phyloP scores from a whole-genome alignment of 164 flowering plant genomes.

The Nymphaea thermarum region DNA sequence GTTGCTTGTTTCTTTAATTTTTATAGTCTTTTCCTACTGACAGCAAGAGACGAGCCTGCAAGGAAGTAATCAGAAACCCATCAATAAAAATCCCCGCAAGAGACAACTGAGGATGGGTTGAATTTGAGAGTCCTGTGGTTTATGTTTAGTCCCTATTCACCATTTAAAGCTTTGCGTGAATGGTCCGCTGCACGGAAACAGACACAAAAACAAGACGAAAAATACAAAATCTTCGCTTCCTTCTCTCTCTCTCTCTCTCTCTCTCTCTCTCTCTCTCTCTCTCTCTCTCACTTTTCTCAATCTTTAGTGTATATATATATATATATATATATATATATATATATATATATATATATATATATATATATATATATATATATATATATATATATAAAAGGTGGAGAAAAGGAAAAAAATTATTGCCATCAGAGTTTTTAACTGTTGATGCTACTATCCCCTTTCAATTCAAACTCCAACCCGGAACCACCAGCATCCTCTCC shows the following conservation, averaged over 20 bases:
- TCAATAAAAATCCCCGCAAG: constrained; percentile 23
- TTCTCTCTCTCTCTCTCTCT: neutral
- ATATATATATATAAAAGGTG: neutral
- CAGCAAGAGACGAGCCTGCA: constrained; percentile 12
- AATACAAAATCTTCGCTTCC: neutral
- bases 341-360: no score
- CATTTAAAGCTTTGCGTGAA: constrained; percentile 54
- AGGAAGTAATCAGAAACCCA: constrained; percentile 19
- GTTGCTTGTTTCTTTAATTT: constrained; percentile 16
- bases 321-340: no score
- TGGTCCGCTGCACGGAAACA: constrained; percentile 1
- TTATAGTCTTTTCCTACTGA: constrained; percentile 16
- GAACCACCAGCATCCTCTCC: no score
- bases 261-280: neutral
- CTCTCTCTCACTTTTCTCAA: neutral
- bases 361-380: no score
- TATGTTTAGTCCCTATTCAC: constrained; percentile 16
- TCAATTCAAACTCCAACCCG: no score
- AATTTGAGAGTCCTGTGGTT: constrained; percentile 1
- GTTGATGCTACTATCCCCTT: no score
- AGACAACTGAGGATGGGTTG: constrained; percentile 25
- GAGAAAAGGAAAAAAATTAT: neutral
- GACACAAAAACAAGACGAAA: constrained; percentile 3
- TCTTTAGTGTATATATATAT: no score
- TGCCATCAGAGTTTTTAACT: no score